Base-by-base conservation (phyloP, 2,329 filamentous ascomycete species). In the Aspergillus brunneoviolaceus region DNA sequence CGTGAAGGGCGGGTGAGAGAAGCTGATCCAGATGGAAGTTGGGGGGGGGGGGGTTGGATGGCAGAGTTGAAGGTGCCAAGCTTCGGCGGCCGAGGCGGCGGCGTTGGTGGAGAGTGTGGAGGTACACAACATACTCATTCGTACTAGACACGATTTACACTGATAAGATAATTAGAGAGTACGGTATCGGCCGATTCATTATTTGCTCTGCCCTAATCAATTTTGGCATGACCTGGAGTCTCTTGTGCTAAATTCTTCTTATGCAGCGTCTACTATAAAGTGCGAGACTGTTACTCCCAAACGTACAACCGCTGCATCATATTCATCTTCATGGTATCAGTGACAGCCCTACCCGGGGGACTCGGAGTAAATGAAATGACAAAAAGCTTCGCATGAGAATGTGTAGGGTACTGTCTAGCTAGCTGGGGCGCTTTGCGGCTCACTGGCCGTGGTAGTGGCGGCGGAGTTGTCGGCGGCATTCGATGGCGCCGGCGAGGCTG, bases 381-480 rank as follows among this genome's bases (percentile, higher is more conserved):
- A 48, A 47, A 59, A 51, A 35, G 45, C 29, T 60, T 35, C 49
- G 57, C 9, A 55, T 48, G 19, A 49, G 42, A 39, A 21, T 49
- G 27, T 55, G 52, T 54, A 23, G 21, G 42, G 29, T 31, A 39
- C 35, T 10, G 19, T 66, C 27, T 68, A 76, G 56, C 70, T 74
- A 33, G 69, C 54, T 23, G 73, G 67, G 29, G 71, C 68, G 58
- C 60, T 70, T 61, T 72, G 69, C 58, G 69, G 59, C 61, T 76
- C 70, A 53, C 52, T 48, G 35, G 49, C 45, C 31, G 56, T 51
- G 39, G 50, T 19, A 29, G 59, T 23, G 11, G 57, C 33, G 9
- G 69, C 58, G 39, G 63, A 63, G 50, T 69, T 68, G 47, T 51
- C 65, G 19, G 65, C 59, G 19, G 67, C 50, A 27, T 56, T 25